Conservation (phyloP, 75 land plant genomes). For the Cupressus sempervirens region DNA sequence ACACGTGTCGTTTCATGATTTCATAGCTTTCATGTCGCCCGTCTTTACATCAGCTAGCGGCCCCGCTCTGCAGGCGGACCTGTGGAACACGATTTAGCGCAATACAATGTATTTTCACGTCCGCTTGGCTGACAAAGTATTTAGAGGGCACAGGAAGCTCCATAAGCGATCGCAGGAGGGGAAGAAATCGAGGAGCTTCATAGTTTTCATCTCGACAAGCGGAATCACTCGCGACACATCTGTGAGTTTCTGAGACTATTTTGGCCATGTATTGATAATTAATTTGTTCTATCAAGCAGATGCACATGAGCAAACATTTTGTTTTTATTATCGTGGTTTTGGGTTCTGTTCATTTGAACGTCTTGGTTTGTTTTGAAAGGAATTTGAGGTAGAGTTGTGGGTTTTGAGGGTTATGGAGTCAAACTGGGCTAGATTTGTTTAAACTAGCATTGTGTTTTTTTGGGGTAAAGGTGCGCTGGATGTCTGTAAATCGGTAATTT, state of each 20-base stretch:
- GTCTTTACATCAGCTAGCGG: background rate
- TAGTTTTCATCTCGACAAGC: background rate
- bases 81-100: background rate
- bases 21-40: background rate
- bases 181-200: background rate
- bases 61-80: background rate
- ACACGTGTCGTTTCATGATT: background rate
- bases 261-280: background rate
- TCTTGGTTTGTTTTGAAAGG: background rate
- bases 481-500: background rate
- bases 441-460: background rate
- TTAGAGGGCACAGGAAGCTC: background rate
- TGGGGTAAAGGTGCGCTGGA: background rate
- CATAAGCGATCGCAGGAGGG: background rate
- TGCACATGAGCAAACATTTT: background rate
- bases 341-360: background rate
- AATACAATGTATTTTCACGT: background rate
- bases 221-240: background rate
- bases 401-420: background rate
- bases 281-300: background rate
- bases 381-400: background rate
- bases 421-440: background rate
- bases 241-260: background rate
- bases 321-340: background rate
- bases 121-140: background rate